Percentiles rank a stretch among this genome's conserved stretches.
These are phyloP conservation scores for Miscanthus lutarioriparius DNA, from an alignment of 176 grass and related monocot genomes.

Conservation along the genomic window DNA sequence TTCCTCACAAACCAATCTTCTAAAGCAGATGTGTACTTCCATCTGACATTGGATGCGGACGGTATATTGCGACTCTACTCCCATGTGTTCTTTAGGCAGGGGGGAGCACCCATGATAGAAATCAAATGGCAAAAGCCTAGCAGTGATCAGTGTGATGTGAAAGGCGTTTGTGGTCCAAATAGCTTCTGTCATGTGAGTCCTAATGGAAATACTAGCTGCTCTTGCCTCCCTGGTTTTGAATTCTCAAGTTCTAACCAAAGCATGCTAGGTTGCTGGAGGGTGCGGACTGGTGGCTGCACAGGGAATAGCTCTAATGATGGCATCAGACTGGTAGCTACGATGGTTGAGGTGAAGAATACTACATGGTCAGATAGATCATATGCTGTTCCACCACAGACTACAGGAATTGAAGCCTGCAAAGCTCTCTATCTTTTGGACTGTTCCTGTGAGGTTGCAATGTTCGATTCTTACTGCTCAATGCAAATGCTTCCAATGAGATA, in stretches of 20 bases:
- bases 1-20: conserved; percentile 37
- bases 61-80: conserved; percentile 37
- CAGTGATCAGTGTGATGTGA: conserved; percentile 27
- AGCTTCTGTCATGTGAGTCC: conserved; percentile 34
- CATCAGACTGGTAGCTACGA: neutral
- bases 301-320: conserved; percentile 22
- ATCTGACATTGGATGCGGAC: conserved; percentile 11
- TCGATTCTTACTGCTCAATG: conserved; percentile 38
- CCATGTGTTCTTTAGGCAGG: conserved; percentile 24
- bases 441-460: conserved; percentile 38
- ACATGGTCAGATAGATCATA: conserved; percentile 33
- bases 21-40: neutral
- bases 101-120: neutral
- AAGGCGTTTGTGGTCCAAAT: conserved; percentile 41
- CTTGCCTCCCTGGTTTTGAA: conserved; percentile 44
- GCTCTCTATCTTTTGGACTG: conserved; percentile 20
- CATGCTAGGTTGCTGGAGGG: conserved; percentile 37
- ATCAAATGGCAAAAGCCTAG: conserved; percentile 24
- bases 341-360: conserved; percentile 44
- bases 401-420: conserved; percentile 38
- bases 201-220: conserved; percentile 29
- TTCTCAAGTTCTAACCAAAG: conserved; percentile 26
- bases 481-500: conserved; percentile 48
- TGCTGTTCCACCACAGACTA: conserved; percentile 19
- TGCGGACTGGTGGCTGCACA: neutral